Percentiles rank a stretch among this genome's conserved stretches.
Conservation (phyloP, 768 basidiomycete genomes). For the Daedaleopsis sinensis region DNA sequence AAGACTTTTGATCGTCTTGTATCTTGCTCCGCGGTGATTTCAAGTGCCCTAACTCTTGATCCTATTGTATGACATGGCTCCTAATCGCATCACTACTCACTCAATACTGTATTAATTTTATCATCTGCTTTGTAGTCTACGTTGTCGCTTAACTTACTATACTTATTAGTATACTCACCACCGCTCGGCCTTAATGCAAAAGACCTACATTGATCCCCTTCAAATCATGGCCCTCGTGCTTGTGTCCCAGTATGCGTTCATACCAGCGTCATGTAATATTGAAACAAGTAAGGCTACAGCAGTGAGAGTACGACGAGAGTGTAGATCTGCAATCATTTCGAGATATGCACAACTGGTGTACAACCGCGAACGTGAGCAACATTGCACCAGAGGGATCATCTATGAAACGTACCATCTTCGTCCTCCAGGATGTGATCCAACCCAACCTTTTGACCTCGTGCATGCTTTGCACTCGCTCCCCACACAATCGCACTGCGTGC, state of each 20-base stretch:
- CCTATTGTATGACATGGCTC: not conserved
- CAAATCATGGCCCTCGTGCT: not conserved
- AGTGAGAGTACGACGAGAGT: not conserved
- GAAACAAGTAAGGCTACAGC: conserved; percentile 13
- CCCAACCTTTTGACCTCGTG: conserved; percentile 94
- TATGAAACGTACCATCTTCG: conserved; percentile 69
- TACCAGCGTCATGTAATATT: not conserved
- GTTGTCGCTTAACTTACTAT: not conserved
- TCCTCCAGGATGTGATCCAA: conserved; percentile 85
- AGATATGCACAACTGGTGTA: conserved; percentile 58
- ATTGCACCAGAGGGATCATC: not conserved
- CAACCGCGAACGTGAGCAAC: conserved; percentile 7
- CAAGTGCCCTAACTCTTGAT: not conserved
- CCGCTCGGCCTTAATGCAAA: not conserved
- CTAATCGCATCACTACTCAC: not conserved
- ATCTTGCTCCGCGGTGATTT: not conserved
- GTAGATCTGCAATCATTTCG: conserved; percentile 28
- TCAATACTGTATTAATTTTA: conserved; percentile 4
- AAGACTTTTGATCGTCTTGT: conserved; percentile 39
- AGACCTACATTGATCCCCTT: not conserved
- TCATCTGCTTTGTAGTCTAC: not conserved
- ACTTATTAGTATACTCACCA: not conserved
- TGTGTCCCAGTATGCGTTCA: too few species aligned
- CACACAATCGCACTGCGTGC: conserved; percentile 79
- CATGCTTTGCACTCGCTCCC: conserved; percentile 97